phyloP scores from a whole-genome alignment of 2,329 filamentous ascomycete species.

The Trichoderma koningiopsis region DNA sequence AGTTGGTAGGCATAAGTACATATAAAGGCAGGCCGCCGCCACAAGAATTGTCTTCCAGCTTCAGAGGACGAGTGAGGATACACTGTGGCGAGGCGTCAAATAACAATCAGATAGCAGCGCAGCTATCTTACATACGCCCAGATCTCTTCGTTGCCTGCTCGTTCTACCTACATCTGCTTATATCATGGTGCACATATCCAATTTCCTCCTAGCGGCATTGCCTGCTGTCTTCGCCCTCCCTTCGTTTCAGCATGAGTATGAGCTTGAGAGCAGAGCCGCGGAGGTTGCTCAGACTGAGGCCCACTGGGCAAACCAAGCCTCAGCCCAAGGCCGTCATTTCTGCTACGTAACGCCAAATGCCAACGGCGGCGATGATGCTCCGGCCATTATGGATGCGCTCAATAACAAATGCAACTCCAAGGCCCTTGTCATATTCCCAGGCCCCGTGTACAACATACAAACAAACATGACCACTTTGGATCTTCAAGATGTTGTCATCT shows the following conservation, averaged over 20 bases:
- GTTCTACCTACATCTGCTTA: background rate
- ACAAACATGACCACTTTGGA: constrained; percentile 40
- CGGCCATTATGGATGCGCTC: constrained; percentile 38
- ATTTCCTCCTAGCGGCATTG: constrained; percentile 11
- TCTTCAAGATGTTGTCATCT: constrained; percentile 46
- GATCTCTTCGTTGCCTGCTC: background rate
- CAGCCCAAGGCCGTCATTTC: constrained; percentile 31
- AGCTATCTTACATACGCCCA: background rate
- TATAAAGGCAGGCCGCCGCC: background rate
- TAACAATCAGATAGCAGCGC: background rate
- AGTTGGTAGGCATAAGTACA: background rate
- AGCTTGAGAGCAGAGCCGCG: background rate
- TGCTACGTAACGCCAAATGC: constrained; percentile 35
- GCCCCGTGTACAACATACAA: constrained; percentile 40
- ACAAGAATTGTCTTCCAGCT: background rate
- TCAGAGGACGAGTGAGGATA: background rate
- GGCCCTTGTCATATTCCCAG: constrained; percentile 39
- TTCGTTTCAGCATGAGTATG: background rate
- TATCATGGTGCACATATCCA: background rate
- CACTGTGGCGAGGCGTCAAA: too few species aligned
- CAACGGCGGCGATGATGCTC: constrained; percentile 38
- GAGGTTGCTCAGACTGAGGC: background rate
- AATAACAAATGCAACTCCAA: constrained; percentile 36
- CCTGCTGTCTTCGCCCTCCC: constrained; percentile 13
- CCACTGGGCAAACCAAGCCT: constrained; percentile 27